A percentile compares a stretch with the other conserved stretches of the same genome.
Conservation (phyloP, 2,329 filamentous ascomycete genomes). For the Rhynchosporium secalis region DNA sequence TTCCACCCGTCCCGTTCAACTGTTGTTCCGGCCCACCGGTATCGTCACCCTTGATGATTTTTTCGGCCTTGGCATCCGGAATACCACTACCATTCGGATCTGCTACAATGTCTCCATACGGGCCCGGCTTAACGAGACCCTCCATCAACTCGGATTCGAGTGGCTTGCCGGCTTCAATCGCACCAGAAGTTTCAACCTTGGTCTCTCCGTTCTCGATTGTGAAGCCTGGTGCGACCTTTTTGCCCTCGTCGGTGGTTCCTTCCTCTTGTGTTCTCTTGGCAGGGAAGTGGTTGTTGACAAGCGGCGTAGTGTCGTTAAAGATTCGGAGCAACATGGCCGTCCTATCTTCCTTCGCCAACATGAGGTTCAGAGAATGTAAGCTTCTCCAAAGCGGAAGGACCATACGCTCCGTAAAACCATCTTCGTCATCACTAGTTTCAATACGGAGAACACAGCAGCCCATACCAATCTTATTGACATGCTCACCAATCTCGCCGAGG, state of each 20-base stretch:
- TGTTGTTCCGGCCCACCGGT: constrained; percentile 27
- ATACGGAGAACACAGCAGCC: constrained; percentile 90
- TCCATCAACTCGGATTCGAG: constrained; percentile 19
- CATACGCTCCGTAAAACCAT: constrained; percentile 73
- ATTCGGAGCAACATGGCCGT: constrained; percentile 87
- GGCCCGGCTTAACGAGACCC: constrained; percentile 31
- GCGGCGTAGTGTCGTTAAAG: constrained; percentile 83
- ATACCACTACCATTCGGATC: constrained; percentile 21
- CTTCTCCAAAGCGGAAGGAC: constrained; percentile 94
- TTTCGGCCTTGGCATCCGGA: constrained; percentile 31
- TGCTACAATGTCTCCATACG: constrained; percentile 30
- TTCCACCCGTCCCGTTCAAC: constrained; percentile 27
- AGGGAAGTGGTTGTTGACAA: constrained; percentile 59
- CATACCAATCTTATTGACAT: constrained; percentile 76
- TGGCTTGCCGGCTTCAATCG: constrained; percentile 30
- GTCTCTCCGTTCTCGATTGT: constrained; percentile 30
- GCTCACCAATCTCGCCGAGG: constrained; percentile 85
- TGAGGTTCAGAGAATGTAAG: constrained; percentile 87
- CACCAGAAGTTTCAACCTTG: constrained; percentile 30
- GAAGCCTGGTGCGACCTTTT: constrained; percentile 23
- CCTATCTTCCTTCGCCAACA: constrained; percentile 97
- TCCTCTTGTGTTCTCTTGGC: constrained; percentile 30
- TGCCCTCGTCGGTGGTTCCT: neutral
- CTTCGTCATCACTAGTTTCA: constrained; percentile 66
- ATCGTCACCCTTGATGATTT: constrained; percentile 33